Percentiles rank a stretch among this genome's conserved stretches.
Evolutionary conservation across 2,329 filamentous ascomycete genomes (phyloP).

Genomic region (Colletotrichum chrysophilum): DNA sequence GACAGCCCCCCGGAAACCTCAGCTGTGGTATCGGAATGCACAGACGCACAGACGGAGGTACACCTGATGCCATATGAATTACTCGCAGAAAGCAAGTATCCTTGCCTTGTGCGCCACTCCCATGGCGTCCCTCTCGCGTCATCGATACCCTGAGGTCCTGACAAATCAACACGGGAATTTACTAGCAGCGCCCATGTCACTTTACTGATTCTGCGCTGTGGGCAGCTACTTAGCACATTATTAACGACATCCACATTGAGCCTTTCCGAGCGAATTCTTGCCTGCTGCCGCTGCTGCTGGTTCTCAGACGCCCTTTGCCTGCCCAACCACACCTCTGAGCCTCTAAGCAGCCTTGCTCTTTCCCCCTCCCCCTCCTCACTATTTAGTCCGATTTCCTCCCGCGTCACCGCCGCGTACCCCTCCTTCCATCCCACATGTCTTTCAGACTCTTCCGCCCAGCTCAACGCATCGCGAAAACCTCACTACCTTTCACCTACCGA

Average conservation of each 20-base stretch:
- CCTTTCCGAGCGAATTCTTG: background rate
- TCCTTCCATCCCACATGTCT: conserved; percentile 11
- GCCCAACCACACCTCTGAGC: background rate
- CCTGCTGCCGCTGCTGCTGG: background rate
- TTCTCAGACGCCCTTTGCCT: background rate
- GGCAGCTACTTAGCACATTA: background rate
- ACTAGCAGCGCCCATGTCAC: background rate
- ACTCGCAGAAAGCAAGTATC: background rate
- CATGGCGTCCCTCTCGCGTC: conserved; percentile 1
- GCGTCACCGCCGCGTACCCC: background rate
- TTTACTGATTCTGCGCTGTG: background rate
- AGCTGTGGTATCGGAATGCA: background rate
- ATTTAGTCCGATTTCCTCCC: conserved; percentile 14
- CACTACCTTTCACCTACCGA: conserved; percentile 4
- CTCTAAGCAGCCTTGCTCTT: background rate
- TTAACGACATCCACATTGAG: background rate
- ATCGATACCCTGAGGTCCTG: conserved; percentile 11
- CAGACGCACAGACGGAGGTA: background rate
- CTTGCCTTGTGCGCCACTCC: background rate
- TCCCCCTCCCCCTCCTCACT: background rate
- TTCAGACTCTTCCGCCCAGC: conserved; percentile 8
- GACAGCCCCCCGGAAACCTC: background rate
- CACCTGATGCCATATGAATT: rapidly evolving
- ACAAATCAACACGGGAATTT: conserved; percentile 9
- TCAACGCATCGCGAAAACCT: conserved; percentile 18